phyloP scores from a whole-genome alignment of 2,329 filamentous ascomycete species.

The Stachybotrys echinatus region DNA sequence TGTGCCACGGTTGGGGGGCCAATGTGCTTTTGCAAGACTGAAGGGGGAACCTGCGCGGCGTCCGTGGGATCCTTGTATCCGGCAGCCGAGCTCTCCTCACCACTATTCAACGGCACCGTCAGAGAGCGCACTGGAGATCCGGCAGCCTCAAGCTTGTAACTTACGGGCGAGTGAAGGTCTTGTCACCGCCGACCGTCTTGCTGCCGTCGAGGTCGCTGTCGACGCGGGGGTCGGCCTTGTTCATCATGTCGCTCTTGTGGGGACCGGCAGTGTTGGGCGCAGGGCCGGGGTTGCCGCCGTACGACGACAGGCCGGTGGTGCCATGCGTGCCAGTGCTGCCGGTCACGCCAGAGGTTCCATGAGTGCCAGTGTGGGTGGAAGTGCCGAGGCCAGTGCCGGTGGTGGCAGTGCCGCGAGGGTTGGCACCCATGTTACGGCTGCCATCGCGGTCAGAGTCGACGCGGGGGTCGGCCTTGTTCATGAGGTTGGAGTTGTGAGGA shows the following conservation, averaged over 20 bases:
- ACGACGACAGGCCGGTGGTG: conserved; percentile 14
- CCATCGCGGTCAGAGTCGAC: conserved; percentile 48
- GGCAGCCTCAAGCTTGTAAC: conserved; percentile 8
- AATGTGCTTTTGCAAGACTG: conserved; percentile 41
- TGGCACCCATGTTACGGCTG: conserved; percentile 12
- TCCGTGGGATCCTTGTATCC: conserved; percentile 43
- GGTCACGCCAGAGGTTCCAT: conserved; percentile 14
- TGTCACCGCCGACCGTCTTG: conserved; percentile 50
- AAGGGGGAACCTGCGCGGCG: conserved; percentile 53
- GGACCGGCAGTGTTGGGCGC: conserved; percentile 28
- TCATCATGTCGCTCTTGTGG: conserved; percentile 46
- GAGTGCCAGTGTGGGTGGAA: conserved; percentile 25
- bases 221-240: conserved; percentile 52
- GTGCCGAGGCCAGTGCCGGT: conserved; percentile 21
- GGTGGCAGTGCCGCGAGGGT: conserved; percentile 11
- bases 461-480: conserved; percentile 45
- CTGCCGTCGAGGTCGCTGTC: conserved; percentile 51
- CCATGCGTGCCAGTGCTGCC: conserved; percentile 21
- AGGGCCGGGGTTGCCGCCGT: conserved; percentile 17
- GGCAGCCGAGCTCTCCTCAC: not conserved
- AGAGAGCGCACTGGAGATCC: not conserved
- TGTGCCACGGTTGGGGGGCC: conserved; percentile 42
- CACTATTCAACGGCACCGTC: not conserved
- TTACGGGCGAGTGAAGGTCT: conserved; percentile 35
- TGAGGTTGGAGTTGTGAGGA: conserved; percentile 34